Evolutionary conservation across 257 asterid species (phyloP), one percentile per base, ranked within the genome.

Genomic region (Scutellaria baicalensis): DNA sequence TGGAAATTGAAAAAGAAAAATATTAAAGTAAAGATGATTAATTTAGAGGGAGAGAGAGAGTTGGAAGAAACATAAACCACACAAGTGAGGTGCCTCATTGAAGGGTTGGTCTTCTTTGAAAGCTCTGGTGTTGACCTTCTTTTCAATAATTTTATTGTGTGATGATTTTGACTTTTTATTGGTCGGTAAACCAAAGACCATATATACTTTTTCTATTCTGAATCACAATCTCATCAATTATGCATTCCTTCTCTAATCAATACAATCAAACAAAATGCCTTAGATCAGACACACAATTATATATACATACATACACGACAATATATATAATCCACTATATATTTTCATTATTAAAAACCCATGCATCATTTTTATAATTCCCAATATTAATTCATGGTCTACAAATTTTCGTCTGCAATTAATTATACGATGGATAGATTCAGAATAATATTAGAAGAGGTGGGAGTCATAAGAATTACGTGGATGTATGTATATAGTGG

Each of bases 71-170:
- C 54, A 55, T 11, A 14, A 52, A 52, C 79, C 71, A 68, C 70
- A 40, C 70, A 35, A 43, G 66, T 50, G n/a, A 49, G 74, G 1
- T 0, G 59, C 40, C 61, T 14, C 1, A 56, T 2, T 17, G 44
- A 21, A 10, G 59, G 16, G 55, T 10, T 3, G 52, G 57, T 8
- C 13, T 65, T 47, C 35, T 21, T 66, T 3, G 12, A n/a, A 36
- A 11, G 7, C 18, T n/a, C 9, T 36, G 68, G 76, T 76, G 73
- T 76, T 76, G 76, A 76, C 80, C 33, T 27, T 64, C 64, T 64
- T 47, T 17, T 63, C 43, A 69, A 70, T n/a, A n/a, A n/a, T n/a
- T n/a, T n/a, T n/a, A n/a, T n/a, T n/a, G n/a, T n/a, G n/a, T n/a
- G n/a, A n/a, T n/a, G n/a, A n/a, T n/a, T n/a, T n/a, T n/a, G 67